Evolutionary conservation across 169 alveolate genomes (phyloP).

Genomic region (Ichthyophthirius multifiliis): DNA sequence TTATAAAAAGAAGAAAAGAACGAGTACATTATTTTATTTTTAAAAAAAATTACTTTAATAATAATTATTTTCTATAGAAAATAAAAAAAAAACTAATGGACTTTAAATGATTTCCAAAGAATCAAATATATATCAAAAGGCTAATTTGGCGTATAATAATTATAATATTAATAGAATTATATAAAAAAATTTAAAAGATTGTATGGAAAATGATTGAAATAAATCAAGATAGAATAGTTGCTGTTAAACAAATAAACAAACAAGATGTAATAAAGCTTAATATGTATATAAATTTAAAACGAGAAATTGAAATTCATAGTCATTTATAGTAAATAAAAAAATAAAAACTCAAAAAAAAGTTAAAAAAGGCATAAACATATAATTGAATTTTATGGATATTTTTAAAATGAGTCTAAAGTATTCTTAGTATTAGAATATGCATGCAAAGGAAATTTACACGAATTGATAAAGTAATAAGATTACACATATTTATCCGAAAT

Average conservation of each 20-base stretch:
- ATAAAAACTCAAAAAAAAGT: not conserved
- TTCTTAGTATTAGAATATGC: not conserved
- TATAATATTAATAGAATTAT: not conserved
- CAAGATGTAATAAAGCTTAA: not conserved
- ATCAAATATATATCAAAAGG: not conserved
- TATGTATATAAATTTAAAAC: not conserved
- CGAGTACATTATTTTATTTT: too few species aligned
- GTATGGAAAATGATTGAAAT: constrained; percentile 1
- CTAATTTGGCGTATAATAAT: not conserved
- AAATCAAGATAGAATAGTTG: not conserved
- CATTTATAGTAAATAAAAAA: not conserved
- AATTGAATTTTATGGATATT: not conserved
- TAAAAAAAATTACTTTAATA: too few species aligned
- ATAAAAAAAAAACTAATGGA: not conserved
- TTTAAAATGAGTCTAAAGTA: not conserved
- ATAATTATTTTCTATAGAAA: too few species aligned
- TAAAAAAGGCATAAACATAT: not conserved
- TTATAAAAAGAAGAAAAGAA: too few species aligned
- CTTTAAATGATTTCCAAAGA: not conserved
- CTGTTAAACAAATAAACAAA: not conserved
- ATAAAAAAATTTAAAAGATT: not conserved
- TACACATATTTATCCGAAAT: not conserved
- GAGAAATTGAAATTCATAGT: not conserved
- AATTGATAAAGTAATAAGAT: not conserved
- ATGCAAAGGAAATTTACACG: not conserved